phyloP scores from a whole-genome alignment of 192 early-diverging fungal genomes.

The Coemansia sp. region DNA sequence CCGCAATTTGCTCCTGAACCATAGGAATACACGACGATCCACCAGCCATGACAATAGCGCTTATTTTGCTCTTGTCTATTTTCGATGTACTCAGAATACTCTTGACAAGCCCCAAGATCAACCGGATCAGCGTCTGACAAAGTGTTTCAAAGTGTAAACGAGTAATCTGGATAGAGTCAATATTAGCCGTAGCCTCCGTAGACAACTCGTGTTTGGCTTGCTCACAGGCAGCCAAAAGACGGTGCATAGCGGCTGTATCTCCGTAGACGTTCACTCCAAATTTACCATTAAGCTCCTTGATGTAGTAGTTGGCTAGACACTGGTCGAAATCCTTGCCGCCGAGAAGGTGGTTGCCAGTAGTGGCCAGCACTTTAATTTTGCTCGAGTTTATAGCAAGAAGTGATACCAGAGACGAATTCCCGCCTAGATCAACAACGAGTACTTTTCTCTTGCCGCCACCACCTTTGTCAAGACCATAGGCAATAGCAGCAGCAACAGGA shows the following conservation, averaged over 20 bases:
- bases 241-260: conserved; percentile 73
- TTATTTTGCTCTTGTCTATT: conserved; percentile 83
- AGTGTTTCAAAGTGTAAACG: conserved; percentile 98
- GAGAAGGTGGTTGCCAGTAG: conserved; percentile 95
- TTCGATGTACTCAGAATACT: conserved; percentile 94
- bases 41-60: conserved; percentile 95
- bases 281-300: conserved; percentile 88
- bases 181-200: conserved; percentile 90
- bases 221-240: conserved; percentile 95
- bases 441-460: conserved; percentile 81
- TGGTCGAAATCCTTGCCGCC: conserved; percentile 99
- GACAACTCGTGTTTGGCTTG: conserved; percentile 96
- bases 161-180: conserved; percentile 94
- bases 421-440: conserved; percentile 96
- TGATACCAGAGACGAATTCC: conserved; percentile 96
- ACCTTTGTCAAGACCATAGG: conserved; percentile 96
- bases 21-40: conserved; percentile 99
- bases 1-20: conserved; percentile 93
- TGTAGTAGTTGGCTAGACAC: conserved; percentile 92
- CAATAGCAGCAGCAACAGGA: conserved; percentile 95
- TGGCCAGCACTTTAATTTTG: conserved; percentile 97
- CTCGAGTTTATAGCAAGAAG: conserved; percentile 94
- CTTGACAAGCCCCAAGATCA: conserved; percentile 91
- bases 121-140: conserved; percentile 90
- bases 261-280: conserved; percentile 84